phyloP scores from a whole-genome alignment of 2,329 filamentous ascomycete species.

The Microsporum canis region DNA sequence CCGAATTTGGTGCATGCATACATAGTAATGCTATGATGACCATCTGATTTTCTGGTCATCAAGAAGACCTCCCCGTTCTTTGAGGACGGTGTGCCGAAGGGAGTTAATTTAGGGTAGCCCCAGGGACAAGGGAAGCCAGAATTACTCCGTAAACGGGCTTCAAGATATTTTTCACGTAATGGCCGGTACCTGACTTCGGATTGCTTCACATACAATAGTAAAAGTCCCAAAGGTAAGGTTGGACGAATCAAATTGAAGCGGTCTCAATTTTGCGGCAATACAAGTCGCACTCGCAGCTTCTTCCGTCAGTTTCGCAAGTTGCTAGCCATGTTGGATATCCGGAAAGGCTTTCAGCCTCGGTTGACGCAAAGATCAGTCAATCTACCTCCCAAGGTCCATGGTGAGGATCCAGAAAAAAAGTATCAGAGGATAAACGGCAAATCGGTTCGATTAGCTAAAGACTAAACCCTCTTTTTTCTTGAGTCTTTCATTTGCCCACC shows the following conservation, averaged over 20 bases:
- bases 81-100: background rate
- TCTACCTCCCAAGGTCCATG: background rate
- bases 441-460: background rate
- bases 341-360: background rate
- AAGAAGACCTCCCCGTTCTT: background rate
- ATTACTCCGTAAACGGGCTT: conserved; percentile 1
- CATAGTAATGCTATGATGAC: background rate
- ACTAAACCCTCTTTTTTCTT: background rate
- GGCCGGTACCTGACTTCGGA: background rate
- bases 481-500: background rate
- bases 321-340: background rate
- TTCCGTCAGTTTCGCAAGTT: background rate
- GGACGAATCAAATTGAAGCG: background rate
- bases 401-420: background rate
- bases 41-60: background rate
- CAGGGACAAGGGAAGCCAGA: background rate
- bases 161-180: background rate
- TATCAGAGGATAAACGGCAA: background rate
- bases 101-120: background rate
- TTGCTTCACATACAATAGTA: background rate
- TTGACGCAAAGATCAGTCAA: background rate
- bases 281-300: background rate
- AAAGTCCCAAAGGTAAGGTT: background rate
- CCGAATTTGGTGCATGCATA: background rate
- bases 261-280: background rate